These are phyloP conservation scores for Aspergillus brasiliensis DNA, from an alignment of 2,329 filamentous ascomycete species.

Conservation along the genomic window DNA sequence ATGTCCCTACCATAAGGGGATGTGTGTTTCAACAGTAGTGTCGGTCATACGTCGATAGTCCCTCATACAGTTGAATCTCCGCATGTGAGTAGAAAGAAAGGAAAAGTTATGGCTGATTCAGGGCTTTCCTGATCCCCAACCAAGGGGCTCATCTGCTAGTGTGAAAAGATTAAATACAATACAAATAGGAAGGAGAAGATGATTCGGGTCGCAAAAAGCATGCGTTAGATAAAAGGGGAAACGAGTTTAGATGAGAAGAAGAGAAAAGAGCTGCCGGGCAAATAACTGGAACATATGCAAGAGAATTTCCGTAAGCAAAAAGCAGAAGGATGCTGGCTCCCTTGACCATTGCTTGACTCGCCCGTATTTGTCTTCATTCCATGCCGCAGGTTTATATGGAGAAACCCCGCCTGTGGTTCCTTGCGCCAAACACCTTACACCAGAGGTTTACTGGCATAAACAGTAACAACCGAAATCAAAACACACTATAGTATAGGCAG, in stretches of 20 bases:
- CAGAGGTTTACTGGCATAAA: constrained; percentile 22
- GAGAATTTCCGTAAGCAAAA: constrained; percentile 1
- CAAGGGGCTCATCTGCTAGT: constrained; percentile 15
- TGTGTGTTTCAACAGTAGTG: neutral
- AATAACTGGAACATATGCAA: constrained; percentile 14
- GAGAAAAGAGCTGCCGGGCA: constrained; percentile 20
- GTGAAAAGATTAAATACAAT: constrained; percentile 35
- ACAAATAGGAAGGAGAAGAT: constrained; percentile 26
- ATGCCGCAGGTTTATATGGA: constrained; percentile 21
- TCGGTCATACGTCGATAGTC: neutral
- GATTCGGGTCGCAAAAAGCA: constrained; percentile 6
- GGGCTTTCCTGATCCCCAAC: constrained; percentile 13
- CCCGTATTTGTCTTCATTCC: constrained; percentile 20
- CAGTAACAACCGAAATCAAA: constrained; percentile 26
- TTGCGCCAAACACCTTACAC: constrained; percentile 31
- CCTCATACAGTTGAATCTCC: constrained; percentile 10
- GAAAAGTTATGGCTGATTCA: constrained; percentile 7
- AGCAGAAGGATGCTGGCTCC: constrained; percentile 13
- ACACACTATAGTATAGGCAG: constrained; percentile 18
- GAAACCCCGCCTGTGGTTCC: constrained; percentile 21
- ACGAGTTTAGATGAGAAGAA: constrained; percentile 19
- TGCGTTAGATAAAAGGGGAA: constrained; percentile 19
- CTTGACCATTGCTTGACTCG: constrained; percentile 10
- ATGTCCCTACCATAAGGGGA: neutral
- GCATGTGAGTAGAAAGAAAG: neutral